Conservation (phyloP, 306 rosid species). For the Luffa aegyptiaca region DNA sequence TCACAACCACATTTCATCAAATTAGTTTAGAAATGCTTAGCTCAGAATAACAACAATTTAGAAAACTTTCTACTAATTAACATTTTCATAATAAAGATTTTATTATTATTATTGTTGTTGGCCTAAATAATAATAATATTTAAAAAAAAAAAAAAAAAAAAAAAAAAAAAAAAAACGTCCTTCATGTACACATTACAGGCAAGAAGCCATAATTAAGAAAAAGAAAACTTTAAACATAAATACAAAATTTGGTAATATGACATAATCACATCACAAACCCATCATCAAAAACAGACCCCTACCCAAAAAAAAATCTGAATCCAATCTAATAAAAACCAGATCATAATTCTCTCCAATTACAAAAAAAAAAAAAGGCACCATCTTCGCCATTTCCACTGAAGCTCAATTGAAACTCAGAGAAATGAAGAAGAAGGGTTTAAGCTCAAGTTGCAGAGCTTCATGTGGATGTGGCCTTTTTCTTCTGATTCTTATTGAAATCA, state of each 20-base stretch:
- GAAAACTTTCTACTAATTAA: background rate
- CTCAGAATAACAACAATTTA: background rate
- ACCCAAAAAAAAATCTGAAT: background rate
- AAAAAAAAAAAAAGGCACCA: background rate
- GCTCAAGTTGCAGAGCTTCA: background rate
- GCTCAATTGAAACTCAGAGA: background rate
- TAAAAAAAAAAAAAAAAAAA: too few relatives aligned
- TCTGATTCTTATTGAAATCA: conserved; percentile 28
- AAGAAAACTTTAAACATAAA: background rate
- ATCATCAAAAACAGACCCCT: background rate
- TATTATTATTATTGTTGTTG: too few relatives aligned
- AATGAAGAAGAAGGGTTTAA: background rate
- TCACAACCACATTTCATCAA: background rate
- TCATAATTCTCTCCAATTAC: background rate
- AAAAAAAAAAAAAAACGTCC: background rate
- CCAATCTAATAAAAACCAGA: background rate
- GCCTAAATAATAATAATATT: too few relatives aligned
- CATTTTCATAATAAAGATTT: background rate
- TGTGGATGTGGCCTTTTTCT: conserved; percentile 3
- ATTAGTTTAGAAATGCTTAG: background rate
- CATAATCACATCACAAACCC: background rate
- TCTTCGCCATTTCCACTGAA: background rate
- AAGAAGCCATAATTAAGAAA: background rate
- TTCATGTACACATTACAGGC: background rate
- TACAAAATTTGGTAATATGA: background rate